Conservation (phyloP, 2,329 filamentous ascomycete species). For the Ophiognomonia clavigignenti-juglandacearum region DNA sequence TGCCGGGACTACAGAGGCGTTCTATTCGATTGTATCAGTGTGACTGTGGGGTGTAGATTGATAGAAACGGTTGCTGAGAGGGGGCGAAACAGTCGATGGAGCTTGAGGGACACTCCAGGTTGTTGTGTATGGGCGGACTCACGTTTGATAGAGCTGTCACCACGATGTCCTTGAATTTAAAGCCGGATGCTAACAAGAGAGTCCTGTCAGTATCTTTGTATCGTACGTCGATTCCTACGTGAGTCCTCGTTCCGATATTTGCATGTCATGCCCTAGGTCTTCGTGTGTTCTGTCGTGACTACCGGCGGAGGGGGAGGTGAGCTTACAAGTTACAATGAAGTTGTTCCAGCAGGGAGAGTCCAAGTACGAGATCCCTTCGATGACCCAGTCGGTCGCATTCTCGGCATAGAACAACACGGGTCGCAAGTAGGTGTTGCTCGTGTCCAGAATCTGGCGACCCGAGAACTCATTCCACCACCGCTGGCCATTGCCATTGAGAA, state of each 20-base stretch:
- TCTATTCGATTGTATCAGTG: constrained; percentile 11
- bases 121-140: background rate
- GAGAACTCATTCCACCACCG: constrained; percentile 32
- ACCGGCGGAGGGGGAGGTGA: background rate
- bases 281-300: no score
- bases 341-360: constrained; percentile 62
- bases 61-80: no score
- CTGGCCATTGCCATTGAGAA: constrained; percentile 51
- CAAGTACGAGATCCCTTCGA: constrained; percentile 54
- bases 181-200: background rate
- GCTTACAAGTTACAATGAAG: constrained; percentile 50
- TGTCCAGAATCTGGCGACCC: constrained; percentile 36
- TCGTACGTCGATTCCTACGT: background rate
- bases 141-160: constrained; percentile 46
- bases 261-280: no score
- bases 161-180: constrained; percentile 38
- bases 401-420: constrained; percentile 58
- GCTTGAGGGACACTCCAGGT: background rate
- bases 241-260: no score
- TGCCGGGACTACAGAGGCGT: constrained; percentile 41
- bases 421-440: constrained; percentile 50
- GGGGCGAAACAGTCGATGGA: no score
- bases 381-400: constrained; percentile 52
- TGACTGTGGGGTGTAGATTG: background rate
- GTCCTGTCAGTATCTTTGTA: background rate